These are phyloP conservation scores for Carallia brachiata DNA, from an alignment of 345 rosid species.

Conservation along the genomic window DNA sequence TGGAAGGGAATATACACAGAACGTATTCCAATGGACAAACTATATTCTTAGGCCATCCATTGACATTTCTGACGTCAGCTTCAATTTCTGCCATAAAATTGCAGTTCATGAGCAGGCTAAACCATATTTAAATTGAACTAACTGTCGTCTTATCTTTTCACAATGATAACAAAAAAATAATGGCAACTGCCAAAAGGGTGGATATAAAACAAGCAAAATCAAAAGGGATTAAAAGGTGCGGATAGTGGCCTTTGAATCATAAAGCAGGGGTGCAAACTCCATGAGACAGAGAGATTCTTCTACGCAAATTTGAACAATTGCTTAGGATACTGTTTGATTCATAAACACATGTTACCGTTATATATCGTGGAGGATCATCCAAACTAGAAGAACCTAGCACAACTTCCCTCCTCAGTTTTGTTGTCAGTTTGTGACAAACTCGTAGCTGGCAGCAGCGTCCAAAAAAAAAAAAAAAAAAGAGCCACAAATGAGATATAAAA, in stretches of 20 bases:
- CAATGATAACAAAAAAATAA: not conserved
- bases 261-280: too few species aligned
- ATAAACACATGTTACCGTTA: conserved; percentile 46
- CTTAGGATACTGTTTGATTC: not conserved
- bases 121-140: not conserved
- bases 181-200: not conserved
- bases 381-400: conserved; percentile 74
- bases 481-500: conserved; percentile 6
- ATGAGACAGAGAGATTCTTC: too few species aligned
- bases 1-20: not conserved
- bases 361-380: conserved; percentile 75
- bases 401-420: conserved; percentile 81
- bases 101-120: not conserved
- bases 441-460: conserved; percentile 50
- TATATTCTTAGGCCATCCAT: not conserved
- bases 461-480: not conserved
- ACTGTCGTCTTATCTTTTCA: not conserved
- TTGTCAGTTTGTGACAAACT: conserved; percentile 85
- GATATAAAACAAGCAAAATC: not conserved
- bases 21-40: not conserved
- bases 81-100: conserved; percentile 54
- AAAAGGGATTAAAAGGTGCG: too few species aligned
- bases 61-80: conserved; percentile 47
- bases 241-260: too few species aligned
- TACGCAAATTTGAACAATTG: too few species aligned